Evolutionary conservation across 1,284 basidiomycete genomes (phyloP).

Genomic region (Cryptococcus jaspeensis): DNA sequence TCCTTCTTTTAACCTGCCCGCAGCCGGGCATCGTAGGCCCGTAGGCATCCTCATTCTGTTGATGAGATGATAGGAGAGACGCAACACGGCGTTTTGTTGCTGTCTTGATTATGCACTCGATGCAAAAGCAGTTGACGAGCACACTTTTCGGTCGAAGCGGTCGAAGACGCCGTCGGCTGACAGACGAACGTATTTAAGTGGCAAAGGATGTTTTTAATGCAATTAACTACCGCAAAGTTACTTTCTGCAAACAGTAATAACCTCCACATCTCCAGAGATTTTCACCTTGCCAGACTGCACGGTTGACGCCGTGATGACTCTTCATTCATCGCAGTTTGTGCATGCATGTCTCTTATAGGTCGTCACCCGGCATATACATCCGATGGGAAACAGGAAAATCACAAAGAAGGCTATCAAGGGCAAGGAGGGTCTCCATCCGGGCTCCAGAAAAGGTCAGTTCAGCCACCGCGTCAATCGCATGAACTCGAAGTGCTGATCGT

Average conservation of each 20-base stretch:
- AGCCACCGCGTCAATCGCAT: no score
- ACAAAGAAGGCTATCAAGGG: slow-evolving; percentile 52
- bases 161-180: not conserved
- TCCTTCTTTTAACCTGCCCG: no score
- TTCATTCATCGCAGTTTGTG: no score
- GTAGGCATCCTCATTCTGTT: no score
- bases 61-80: no score
- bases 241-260: no score
- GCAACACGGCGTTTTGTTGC: not conserved
- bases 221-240: no score
- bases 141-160: slow-evolving; percentile 1
- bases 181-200: no score
- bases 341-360: not conserved
- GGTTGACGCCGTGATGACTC: no score
- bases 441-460: slow-evolving; percentile 46
- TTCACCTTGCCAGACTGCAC: no score
- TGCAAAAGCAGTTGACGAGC: not conserved
- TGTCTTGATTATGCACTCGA: not conserved
- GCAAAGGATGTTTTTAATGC: no score
- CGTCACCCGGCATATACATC: not conserved
- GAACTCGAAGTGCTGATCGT: not conserved
- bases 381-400: slow-evolving; percentile 47
- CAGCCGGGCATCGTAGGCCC: no score
- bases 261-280: not conserved
- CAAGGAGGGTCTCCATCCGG: slow-evolving; percentile 48